phyloP scores from a whole-genome alignment of 495 filamentous ascomycete species.

The Astrothelium subdiscretum region DNA sequence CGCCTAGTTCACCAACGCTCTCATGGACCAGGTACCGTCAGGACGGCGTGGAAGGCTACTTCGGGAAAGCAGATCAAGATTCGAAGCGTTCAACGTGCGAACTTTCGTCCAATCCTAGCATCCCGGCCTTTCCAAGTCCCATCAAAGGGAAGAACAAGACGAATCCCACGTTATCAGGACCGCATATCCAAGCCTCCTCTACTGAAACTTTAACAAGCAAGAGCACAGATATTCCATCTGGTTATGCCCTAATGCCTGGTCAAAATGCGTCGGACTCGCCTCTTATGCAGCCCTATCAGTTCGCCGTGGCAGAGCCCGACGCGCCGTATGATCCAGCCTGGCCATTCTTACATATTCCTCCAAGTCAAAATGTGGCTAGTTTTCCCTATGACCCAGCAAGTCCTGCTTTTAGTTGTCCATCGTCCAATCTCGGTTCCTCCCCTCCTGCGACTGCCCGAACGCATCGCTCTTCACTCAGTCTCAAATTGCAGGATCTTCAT shows the following conservation, averaged over 20 bases:
- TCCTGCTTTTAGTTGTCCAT: neutral
- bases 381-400: neutral
- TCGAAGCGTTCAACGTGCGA: neutral
- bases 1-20: slow-evolving; percentile 22
- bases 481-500: neutral
- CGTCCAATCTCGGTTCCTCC: neutral
- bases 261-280: slow-evolving; percentile 1
- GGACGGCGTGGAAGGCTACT: neutral
- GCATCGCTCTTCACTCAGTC: neutral
- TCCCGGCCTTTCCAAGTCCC: slow-evolving; percentile 23
- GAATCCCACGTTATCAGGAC: neutral
- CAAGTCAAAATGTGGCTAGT: neutral
- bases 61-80: neutral
- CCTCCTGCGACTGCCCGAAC: neutral
- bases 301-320: neutral
- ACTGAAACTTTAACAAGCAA: neutral
- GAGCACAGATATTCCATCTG: slow-evolving; percentile 7
- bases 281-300: neutral
- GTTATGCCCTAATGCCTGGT: neutral
- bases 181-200: neutral
- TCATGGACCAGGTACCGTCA: slow-evolving; percentile 16
- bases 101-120: slow-evolving; percentile 17
- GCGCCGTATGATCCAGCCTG: neutral
- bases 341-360: neutral
- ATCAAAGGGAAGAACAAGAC: slow-evolving; percentile 8